These are phyloP conservation scores for Urostyla sp. DNA, from an alignment of 73 alveolate genomes.

Conservation along the genomic window DNA sequence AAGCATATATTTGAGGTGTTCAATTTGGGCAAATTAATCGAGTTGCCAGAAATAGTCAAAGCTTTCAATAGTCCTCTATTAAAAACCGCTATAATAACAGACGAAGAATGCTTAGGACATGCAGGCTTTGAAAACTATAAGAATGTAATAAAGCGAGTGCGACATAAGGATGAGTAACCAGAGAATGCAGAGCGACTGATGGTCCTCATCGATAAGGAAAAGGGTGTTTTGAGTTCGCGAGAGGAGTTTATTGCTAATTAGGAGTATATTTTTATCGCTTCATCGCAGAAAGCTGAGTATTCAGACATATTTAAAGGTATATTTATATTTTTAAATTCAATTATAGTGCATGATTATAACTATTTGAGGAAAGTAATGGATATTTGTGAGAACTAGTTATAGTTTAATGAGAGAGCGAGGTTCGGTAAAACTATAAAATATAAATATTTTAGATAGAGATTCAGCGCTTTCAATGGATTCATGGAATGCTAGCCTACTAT, in stretches of 20 bases:
- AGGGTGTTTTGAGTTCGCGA: conserved; percentile 51
- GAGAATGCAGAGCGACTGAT: conserved; percentile 72
- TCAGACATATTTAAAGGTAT: conserved; percentile 34
- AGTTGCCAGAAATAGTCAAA: neutral
- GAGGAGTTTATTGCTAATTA: conserved; percentile 21
- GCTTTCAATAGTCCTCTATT: neutral
- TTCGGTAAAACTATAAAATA: conserved; percentile 4
- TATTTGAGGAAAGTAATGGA: conserved; percentile 20
- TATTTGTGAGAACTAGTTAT: neutral
- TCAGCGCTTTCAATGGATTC: conserved; percentile 60
- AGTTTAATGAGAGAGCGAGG: neutral
- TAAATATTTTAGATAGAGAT: conserved; percentile 63
- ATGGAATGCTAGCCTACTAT: conserved; percentile 75
- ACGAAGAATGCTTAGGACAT: conserved; percentile 38
- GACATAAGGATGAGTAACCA: conserved; percentile 54
- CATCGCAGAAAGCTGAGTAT: neutral
- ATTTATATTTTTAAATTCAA: no score
- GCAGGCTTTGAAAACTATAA: conserved; percentile 61
- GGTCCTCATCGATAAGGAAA: conserved; percentile 58
- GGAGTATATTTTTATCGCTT: neutral
- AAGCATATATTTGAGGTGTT: neutral
- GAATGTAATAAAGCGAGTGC: neutral
- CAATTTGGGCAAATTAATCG: neutral
- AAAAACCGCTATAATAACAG: conserved; percentile 42
- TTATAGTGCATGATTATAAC: conserved; percentile 53